Percentiles rank a stretch among this genome's conserved stretches.
phyloP scores from a whole-genome alignment of 805 yeast species.

The Wickerhamomyces chaumierensis region DNA sequence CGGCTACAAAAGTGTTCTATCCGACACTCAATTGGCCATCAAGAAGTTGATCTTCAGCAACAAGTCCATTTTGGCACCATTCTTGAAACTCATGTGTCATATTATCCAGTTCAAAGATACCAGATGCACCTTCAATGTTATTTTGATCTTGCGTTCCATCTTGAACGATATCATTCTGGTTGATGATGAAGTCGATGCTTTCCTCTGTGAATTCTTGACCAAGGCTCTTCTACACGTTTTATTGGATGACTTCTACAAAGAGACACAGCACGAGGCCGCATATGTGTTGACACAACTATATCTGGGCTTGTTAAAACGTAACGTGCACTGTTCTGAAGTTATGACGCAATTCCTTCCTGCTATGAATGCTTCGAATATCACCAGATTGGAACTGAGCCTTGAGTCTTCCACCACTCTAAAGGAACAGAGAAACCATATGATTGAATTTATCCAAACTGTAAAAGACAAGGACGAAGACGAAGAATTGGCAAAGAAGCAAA shows the following conservation, averaged over 20 bases:
- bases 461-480: constrained; percentile 36
- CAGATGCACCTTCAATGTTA: constrained; percentile 85
- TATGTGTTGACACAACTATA: constrained; percentile 74
- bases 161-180: constrained; percentile 57
- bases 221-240: constrained; percentile 60
- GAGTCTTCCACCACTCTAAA: constrained; percentile 56
- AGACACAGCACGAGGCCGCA: constrained; percentile 88
- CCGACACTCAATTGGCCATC: constrained; percentile 53
- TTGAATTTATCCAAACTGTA: constrained; percentile 62
- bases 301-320: constrained; percentile 57
- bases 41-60: constrained; percentile 56
- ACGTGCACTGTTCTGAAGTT: constrained; percentile 55
- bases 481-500: constrained; percentile 31
- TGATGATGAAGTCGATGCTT: constrained; percentile 67
- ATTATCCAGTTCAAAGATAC: constrained; percentile 78
- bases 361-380: constrained; percentile 43
- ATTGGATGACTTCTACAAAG: constrained; percentile 66
- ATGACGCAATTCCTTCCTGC: constrained; percentile 43
- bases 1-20: constrained; percentile 29
- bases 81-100: constrained; percentile 63
- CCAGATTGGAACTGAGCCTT: constrained; percentile 51
- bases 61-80: constrained; percentile 62
- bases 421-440: constrained; percentile 70
- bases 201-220: constrained; percentile 44
- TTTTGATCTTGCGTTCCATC: constrained; percentile 66